A percentile compares a stretch with the other conserved stretches of the same genome.
Conservation (phyloP, 2,329 filamentous ascomycete genomes). For the Claviceps maximensis region DNA sequence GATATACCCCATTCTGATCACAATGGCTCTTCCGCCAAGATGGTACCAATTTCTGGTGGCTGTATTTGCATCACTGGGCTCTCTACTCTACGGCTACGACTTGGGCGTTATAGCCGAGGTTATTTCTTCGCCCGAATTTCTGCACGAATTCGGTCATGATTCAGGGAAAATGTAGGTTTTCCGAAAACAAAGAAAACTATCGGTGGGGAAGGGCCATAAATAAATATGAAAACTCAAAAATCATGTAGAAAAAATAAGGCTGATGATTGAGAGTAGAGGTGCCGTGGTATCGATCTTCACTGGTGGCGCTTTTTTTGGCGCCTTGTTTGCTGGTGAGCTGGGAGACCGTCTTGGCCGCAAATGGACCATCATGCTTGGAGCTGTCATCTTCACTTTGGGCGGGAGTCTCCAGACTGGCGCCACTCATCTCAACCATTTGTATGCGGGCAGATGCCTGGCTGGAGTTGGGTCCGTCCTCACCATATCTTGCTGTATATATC, state of each 20-base stretch:
- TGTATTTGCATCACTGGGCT: neutral
- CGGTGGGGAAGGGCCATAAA: too few relatives aligned
- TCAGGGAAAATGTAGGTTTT: neutral
- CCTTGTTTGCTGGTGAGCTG: neutral
- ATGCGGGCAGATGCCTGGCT: neutral
- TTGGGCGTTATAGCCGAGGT: neutral
- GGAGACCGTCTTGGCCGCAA: neutral
- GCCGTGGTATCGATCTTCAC: neutral
- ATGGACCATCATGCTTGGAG: neutral
- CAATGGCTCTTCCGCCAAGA: neutral
- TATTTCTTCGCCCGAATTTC: neutral
- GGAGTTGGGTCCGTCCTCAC: neutral
- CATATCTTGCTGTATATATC: neutral
- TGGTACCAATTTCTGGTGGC: neutral
- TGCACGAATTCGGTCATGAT: neutral
- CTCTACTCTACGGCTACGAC: neutral
- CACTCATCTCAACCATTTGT: neutral
- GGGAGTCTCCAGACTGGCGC: constrained; percentile 1
- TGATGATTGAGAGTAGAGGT: neutral
- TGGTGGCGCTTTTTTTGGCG: neutral
- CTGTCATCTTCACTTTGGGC: neutral
- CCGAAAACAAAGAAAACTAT: too few relatives aligned
- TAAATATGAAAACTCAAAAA: neutral
- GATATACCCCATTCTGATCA: neutral
- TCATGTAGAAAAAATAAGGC: neutral